phyloP scores from a whole-genome alignment of 345 rosid species.

The Linum lewisii region DNA sequence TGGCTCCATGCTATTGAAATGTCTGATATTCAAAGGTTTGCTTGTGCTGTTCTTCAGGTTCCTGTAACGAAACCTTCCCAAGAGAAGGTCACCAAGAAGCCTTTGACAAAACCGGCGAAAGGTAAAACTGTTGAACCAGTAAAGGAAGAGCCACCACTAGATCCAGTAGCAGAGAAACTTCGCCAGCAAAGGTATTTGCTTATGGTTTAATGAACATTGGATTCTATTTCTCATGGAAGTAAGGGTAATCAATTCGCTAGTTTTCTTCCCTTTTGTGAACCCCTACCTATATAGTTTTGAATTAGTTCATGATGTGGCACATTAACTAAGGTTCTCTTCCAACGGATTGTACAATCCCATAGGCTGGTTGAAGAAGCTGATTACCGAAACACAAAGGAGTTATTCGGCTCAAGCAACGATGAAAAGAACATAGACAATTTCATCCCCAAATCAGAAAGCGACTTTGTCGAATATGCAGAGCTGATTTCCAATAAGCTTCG shows the following conservation, averaged over 20 bases:
- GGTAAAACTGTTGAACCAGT: constrained; percentile 35
- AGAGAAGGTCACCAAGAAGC: constrained; percentile 34
- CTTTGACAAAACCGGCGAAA: constrained; percentile 39
- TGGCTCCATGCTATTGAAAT: background rate
- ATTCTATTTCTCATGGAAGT: background rate
- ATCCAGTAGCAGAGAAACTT: constrained; percentile 68
- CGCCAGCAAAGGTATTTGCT: constrained; percentile 59
- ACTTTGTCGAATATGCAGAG: constrained; percentile 86
- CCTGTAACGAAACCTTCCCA: constrained; percentile 36
- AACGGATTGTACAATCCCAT: constrained; percentile 11
- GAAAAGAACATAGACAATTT: constrained; percentile 54
- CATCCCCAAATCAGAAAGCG: constrained; percentile 92
- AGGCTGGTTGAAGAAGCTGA: constrained; percentile 98
- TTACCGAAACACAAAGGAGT: constrained; percentile 56
- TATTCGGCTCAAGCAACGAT: constrained; percentile 51
- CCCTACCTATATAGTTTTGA: background rate
- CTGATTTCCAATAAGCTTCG: constrained; percentile 63
- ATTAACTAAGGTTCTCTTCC: no score
- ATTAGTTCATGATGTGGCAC: background rate
- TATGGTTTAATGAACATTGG: background rate
- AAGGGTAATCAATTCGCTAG: no score
- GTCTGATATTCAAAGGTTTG: background rate
- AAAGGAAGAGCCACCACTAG: constrained; percentile 35
- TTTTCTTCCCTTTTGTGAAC: no score
- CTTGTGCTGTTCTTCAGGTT: constrained; percentile 14